Evolutionary conservation across 345 rosid genomes (phyloP).

Genomic region (Acer saccharum): DNA sequence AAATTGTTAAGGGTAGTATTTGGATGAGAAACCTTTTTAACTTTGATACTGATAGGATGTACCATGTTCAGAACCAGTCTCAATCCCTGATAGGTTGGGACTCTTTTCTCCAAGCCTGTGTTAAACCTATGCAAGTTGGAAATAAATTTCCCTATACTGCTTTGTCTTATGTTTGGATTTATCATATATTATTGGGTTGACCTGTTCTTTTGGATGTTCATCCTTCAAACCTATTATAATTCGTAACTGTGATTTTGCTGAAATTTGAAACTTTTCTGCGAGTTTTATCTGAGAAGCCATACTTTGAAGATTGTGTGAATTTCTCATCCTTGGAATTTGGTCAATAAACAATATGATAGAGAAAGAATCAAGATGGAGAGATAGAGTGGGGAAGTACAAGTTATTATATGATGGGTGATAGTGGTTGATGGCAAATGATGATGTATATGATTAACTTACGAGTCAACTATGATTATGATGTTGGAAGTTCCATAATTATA

Average conservation of each 20-base stretch:
- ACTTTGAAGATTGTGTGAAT: slow-evolving; percentile 12
- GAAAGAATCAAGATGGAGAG: not conserved
- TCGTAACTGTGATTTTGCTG: not conserved
- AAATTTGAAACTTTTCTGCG: not conserved
- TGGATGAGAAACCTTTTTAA: not conserved
- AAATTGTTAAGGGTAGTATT: not conserved
- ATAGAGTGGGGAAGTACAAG: not conserved
- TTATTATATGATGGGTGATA: not conserved
- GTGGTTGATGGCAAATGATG: not conserved
- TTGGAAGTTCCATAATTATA: not conserved
- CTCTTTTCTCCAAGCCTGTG: not conserved
- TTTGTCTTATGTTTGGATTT: not conserved
- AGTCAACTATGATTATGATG: not conserved
- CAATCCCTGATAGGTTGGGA: not conserved
- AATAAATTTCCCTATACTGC: not conserved
- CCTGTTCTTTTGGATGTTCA: not conserved
- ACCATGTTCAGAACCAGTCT: not conserved
- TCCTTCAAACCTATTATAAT: not conserved
- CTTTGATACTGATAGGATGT: not conserved
- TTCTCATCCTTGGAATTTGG: not conserved
- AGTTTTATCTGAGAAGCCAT: not conserved
- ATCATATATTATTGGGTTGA: not conserved
- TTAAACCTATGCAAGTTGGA: not conserved
- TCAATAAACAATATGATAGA: not conserved
- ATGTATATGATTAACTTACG: not conserved